Base-by-base conservation (phyloP, 2,329 filamentous ascomycete species). In the Trichoderma arundinaceum region DNA sequence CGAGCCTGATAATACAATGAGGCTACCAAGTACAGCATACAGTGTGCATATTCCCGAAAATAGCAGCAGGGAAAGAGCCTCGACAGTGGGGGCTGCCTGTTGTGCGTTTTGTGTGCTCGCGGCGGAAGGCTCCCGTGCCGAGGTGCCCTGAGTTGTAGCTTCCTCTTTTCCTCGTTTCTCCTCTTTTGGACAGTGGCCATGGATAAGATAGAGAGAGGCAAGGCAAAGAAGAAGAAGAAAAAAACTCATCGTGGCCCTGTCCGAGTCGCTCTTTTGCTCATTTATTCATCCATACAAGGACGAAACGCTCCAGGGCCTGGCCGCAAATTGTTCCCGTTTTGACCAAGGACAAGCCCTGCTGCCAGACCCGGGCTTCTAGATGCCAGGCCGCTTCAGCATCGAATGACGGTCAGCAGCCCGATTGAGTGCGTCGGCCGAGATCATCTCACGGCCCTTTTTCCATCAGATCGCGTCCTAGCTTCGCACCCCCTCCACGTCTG, bases 351-450 rank as follows among this genome's bases (percentile, higher is more conserved):
- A 9, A 48, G 28, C 17, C 33, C 19, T 51, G 51, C 17, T 62
- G 13, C 54, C n/a, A 19, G 32, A 9, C 49, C 17, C 13, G 12
- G 41, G 52, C 52, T 39, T 39, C 52, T 19, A 56, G 28, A 19
- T n/a, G n/a, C n/a, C n/a, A n/a, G n/a, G n/a, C n/a, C n/a, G 38
- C 44, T 41, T 35, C 61, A 57, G 59, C 49, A 44, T 46, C 10
- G 49, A 33, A 35, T 44, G 48, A 62, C 28, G 13, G 38, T 63
- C 32, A 63, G 60, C 60, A 63, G 39, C 62, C 62, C 52, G 35
- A 64, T 58, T 48, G 17, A 48, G 62, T 32, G 53, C 53, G 52
- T 64, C 52, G 62, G 62, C 62, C 62, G 52, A 64, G 62, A 64
- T 58, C 53, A 64, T 57, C 49, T 54, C 33, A n/a, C 49, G 38